Conservation (phyloP, 768 basidiomycete species). For the Trichaptum fuscoviolaceum region DNA sequence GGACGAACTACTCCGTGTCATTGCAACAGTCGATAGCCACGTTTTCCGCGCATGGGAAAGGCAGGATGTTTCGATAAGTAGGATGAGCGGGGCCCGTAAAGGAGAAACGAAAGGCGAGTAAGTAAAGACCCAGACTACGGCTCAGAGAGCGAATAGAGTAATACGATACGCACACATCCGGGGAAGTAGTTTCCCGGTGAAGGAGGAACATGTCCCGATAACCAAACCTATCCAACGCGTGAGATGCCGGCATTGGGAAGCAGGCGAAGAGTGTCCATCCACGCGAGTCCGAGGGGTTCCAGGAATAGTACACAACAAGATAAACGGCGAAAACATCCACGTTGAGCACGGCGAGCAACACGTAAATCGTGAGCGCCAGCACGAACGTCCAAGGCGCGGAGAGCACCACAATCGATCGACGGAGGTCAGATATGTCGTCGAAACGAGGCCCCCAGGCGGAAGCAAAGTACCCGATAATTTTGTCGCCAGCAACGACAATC, state of each 20-base stretch:
- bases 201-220: slow-evolving; percentile 83
- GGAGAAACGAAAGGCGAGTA: background rate
- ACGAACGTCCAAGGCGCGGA: background rate
- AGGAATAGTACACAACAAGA: background rate
- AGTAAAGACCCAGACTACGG: background rate
- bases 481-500: background rate
- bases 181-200: slow-evolving; percentile 75
- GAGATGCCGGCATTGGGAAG: background rate
- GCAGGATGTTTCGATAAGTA: background rate
- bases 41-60: background rate
- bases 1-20: slow-evolving; percentile 40
- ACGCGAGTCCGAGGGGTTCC: background rate
- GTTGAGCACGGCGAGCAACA: background rate
- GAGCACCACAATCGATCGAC: background rate
- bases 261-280: background rate
- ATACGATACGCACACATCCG: slow-evolving; percentile 61
- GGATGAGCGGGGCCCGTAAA: background rate
- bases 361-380: background rate
- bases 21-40: background rate
- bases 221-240: slow-evolving; percentile 36
- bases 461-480: background rate
- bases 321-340: background rate
- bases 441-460: too few relatives aligned
- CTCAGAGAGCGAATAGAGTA: background rate
- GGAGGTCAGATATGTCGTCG: too few relatives aligned